Conservation (phyloP, 163 green algal species). For the Chloromonas sp. region DNA sequence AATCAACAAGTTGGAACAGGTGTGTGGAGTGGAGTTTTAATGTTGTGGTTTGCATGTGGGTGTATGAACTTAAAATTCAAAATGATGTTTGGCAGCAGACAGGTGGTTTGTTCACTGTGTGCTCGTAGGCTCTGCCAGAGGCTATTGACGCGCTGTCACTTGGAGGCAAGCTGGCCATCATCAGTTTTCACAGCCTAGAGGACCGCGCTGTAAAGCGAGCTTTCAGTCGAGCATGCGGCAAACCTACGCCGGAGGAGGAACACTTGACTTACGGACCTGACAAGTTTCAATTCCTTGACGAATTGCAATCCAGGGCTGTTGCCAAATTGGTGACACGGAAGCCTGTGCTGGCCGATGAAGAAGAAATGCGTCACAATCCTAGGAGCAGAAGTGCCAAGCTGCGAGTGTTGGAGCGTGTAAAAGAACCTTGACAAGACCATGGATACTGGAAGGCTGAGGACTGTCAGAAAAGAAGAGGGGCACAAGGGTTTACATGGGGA, state of each 20-base stretch:
- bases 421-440: too few relatives aligned
- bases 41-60: too few relatives aligned
- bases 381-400: slow-evolving; percentile 88
- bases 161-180: slow-evolving; percentile 79
- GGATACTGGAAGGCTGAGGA: too few relatives aligned
- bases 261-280: slow-evolving; percentile 13
- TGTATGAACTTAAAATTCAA: too few relatives aligned
- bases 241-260: slow-evolving; percentile 37
- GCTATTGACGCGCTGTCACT: slow-evolving; percentile 67
- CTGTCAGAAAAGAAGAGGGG: too few relatives aligned
- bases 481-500: too few relatives aligned
- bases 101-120: too few relatives aligned
- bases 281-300: slow-evolving; percentile 19
- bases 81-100: too few relatives aligned
- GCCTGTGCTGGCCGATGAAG: slow-evolving; percentile 49
- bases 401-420: slow-evolving; percentile 61
- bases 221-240: slow-evolving; percentile 63
- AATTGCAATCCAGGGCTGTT: slow-evolving; percentile 11
- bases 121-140: slow-evolving; percentile 59
- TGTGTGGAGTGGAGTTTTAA: background rate
- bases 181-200: slow-evolving; percentile 94
- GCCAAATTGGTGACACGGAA: slow-evolving; percentile 60
- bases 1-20: slow-evolving; percentile 60
- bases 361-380: slow-evolving; percentile 67
- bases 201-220: slow-evolving; percentile 90